phyloP scores from a whole-genome alignment of 768 basidiomycete genomes.

The Panellus pusillus region DNA sequence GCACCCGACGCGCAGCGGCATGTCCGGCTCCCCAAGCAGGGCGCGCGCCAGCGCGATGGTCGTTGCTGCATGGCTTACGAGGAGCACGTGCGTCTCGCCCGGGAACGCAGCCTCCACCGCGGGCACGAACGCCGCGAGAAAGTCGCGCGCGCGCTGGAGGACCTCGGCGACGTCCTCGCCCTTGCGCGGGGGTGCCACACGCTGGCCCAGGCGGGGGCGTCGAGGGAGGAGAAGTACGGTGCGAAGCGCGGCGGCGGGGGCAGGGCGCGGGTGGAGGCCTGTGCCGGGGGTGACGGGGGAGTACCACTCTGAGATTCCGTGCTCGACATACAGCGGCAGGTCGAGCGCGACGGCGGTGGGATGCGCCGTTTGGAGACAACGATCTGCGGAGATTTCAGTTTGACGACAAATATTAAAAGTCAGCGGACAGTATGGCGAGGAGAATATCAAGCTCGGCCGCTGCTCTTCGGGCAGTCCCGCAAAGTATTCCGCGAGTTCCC shows the following conservation, averaged over 20 bases:
- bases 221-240: conserved; percentile 55
- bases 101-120: conserved; percentile 48
- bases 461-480: conserved; percentile 61
- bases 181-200: conserved; percentile 70
- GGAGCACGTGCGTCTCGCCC: conserved; percentile 49
- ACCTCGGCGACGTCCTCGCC: conserved; percentile 68
- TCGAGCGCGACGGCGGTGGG: conserved; percentile 62
- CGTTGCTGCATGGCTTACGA: conserved; percentile 78
- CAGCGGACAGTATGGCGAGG: conserved; percentile 76
- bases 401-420: no score
- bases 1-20: conserved; percentile 69
- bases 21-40: conserved; percentile 50
- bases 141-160: conserved; percentile 57
- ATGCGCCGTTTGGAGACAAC: conserved; percentile 80
- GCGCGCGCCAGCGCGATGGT: conserved; percentile 63
- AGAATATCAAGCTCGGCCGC: conserved; percentile 77
- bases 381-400: conserved; percentile 48
- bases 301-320: conserved; percentile 82
- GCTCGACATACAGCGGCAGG: conserved; percentile 76
- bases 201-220: conserved; percentile 57
- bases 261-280: conserved; percentile 76
- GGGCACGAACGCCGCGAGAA: conserved; percentile 51
- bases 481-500: conserved; percentile 69
- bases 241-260: conserved; percentile 53
- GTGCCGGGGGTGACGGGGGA: conserved; percentile 65